Percentiles rank a stretch among this genome's conserved stretches.
phyloP scores from a whole-genome alignment of 495 filamentous ascomycete species.

The Penicillium simplicissimum region DNA sequence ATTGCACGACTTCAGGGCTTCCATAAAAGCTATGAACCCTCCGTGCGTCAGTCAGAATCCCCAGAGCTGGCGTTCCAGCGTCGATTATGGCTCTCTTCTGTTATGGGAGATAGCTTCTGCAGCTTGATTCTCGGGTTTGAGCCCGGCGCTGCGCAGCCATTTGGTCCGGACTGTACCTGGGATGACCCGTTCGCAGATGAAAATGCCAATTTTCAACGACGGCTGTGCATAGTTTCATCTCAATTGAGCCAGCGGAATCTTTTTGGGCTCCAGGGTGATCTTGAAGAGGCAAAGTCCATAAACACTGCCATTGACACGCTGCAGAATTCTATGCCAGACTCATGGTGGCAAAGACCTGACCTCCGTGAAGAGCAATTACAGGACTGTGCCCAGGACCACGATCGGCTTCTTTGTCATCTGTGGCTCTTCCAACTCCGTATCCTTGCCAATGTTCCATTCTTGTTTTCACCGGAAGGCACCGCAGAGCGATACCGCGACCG shows the following conservation, averaged over 20 bases:
- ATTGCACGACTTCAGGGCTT: not conserved
- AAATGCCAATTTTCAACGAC: not conserved
- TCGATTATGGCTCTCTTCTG: not conserved
- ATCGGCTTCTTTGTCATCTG: not conserved
- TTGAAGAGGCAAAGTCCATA: not conserved
- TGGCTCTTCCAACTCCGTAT: not conserved
- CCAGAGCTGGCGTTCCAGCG: not conserved
- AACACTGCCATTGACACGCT: not conserved
- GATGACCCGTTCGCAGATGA: not conserved
- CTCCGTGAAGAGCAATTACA: not conserved
- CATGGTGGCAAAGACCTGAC: slow-evolving; percentile 1
- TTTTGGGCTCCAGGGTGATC: not conserved
- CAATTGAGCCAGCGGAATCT: not conserved
- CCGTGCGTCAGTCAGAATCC: not conserved
- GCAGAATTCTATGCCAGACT: not conserved
- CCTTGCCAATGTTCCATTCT: not conserved
- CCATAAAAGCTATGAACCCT: not conserved
- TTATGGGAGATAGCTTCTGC: slow-evolving; percentile 1
- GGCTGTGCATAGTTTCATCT: not conserved
- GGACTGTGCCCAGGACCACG: not conserved
- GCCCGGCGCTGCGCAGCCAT: not conserved
- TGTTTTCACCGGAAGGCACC: not conserved
- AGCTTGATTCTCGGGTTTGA: not conserved
- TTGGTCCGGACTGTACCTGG: not conserved
- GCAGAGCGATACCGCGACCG: not conserved